These are phyloP conservation scores for Dalbergia cultrata DNA, from an alignment of 306 rosid species.

Conservation along the genomic window DNA sequence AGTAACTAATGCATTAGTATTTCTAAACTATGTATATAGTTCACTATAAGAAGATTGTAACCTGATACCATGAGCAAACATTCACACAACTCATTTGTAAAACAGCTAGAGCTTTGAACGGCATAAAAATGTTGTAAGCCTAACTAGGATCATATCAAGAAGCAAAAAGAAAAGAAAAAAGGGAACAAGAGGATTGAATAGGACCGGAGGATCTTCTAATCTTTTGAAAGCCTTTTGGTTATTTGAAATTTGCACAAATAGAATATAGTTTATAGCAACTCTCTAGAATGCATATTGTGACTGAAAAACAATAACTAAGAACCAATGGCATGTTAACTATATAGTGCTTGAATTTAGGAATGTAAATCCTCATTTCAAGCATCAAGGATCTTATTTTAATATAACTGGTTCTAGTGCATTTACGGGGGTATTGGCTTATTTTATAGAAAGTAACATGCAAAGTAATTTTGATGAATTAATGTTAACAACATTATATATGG, in stretches of 20 bases:
- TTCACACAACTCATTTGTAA: no score
- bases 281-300: not conserved
- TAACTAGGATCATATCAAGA: conserved; percentile 1
- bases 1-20: not conserved
- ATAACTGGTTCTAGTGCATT: not conserved
- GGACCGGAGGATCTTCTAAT: not conserved
- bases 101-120: not conserved
- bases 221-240: not conserved
- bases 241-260: not conserved
- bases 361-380: not conserved
- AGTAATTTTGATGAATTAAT: conserved; percentile 27
- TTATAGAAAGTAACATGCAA: not conserved
- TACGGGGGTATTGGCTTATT: not conserved
- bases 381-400: not conserved
- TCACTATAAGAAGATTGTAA: no score
- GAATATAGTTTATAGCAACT: not conserved
- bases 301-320: not conserved
- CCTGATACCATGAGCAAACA: no score
- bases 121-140: not conserved
- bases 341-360: not conserved
- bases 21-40: not conserved
- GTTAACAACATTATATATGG: not conserved
- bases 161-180: not conserved
- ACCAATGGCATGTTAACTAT: not conserved
- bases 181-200: not conserved